Evolutionary conservation across 2,329 filamentous ascomycete genomes (phyloP).

Genomic region (Pseudogymnoascus pannorum): DNA sequence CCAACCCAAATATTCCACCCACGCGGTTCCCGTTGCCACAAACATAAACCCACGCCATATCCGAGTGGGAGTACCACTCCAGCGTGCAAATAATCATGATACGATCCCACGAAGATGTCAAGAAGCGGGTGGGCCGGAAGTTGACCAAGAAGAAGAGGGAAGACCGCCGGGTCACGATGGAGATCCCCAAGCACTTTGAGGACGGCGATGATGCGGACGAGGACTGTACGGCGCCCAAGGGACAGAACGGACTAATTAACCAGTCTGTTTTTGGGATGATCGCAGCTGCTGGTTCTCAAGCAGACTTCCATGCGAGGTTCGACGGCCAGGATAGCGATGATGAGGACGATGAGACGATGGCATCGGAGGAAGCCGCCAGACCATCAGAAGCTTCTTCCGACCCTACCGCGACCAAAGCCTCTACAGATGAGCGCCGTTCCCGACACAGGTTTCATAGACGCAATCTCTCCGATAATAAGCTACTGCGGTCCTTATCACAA

Average conservation of each 20-base stretch:
- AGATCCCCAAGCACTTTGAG: conserved; percentile 50
- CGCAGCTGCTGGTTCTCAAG: conserved; percentile 74
- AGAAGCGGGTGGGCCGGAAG: conserved; percentile 35
- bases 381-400: background rate
- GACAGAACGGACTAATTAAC: conserved; percentile 56
- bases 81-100: conserved; percentile 19
- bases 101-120: conserved; percentile 34
- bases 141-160: conserved; percentile 37
- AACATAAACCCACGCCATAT: background rate
- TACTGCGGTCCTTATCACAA: conserved; percentile 58
- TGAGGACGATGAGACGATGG: conserved; percentile 22
- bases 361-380: background rate
- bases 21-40: background rate
- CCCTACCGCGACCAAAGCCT: background rate
- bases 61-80: background rate
- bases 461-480: conserved; percentile 56
- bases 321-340: conserved; percentile 76
- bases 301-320: conserved; percentile 75
- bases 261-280: conserved; percentile 93
- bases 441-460: conserved; percentile 38
- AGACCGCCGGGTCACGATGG: conserved; percentile 36
- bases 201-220: conserved; percentile 53
- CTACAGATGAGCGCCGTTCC: conserved; percentile 11
- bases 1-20: conserved; percentile 7
- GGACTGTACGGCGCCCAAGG: conserved; percentile 51